phyloP scores from a whole-genome alignment of 768 basidiomycete genomes.

The Wakefieldia striispora region DNA sequence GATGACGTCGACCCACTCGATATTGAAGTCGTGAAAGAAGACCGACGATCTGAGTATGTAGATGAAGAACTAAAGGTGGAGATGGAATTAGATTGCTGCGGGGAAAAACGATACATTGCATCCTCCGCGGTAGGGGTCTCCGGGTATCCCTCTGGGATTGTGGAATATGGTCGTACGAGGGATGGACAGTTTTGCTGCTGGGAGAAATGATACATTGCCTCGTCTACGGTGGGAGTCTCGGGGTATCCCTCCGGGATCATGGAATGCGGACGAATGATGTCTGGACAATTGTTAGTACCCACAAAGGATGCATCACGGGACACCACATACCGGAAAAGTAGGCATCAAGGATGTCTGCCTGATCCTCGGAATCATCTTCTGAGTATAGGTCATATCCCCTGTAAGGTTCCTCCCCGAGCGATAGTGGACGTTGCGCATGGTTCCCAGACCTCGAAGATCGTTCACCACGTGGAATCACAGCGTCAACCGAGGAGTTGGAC shows the following conservation, averaged over 20 bases:
- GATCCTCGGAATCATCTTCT: constrained; percentile 24
- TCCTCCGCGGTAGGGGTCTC: constrained; percentile 22
- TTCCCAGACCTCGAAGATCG: constrained; percentile 13
- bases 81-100: constrained; percentile 1
- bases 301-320: background rate
- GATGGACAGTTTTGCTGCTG: constrained; percentile 15
- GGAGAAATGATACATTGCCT: constrained; percentile 7
- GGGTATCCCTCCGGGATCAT: constrained; percentile 11
- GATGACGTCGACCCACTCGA: constrained; percentile 37
- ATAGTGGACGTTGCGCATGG: constrained; percentile 9
- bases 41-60: constrained; percentile 18
- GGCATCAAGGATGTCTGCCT: constrained; percentile 41
- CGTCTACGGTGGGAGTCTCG: constrained; percentile 21
- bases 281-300: constrained; percentile 13
- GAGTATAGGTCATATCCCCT: constrained; percentile 20
- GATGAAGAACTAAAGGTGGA: constrained; percentile 7
- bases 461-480: constrained; percentile 44
- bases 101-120: constrained; percentile 5
- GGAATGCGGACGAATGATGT: constrained; percentile 20
- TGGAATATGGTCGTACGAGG: constrained; percentile 14
- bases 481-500: constrained; percentile 58
- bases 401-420: constrained; percentile 17
- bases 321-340: constrained; percentile 39
- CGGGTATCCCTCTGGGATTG: constrained; percentile 10
- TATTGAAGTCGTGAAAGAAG: constrained; percentile 33